A percentile compares a stretch with the other conserved stretches of the same genome.
Evolutionary conservation across 2,329 filamentous ascomycete species (phyloP).

Genomic region (Ophiocordyceps sinensis): DNA sequence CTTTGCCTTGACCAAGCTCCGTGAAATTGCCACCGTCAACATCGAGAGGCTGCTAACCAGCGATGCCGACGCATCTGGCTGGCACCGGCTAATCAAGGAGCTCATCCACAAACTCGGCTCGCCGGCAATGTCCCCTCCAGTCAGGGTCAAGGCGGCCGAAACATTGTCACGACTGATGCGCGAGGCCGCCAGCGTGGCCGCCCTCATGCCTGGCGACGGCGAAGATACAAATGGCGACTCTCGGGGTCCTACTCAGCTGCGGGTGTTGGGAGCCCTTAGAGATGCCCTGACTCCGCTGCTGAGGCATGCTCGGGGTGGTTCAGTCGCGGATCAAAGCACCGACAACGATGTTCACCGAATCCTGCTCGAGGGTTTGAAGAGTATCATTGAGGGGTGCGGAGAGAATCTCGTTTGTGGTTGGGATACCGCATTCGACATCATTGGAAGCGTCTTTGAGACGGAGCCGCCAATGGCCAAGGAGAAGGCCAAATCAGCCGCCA

Average conservation of each 20-base stretch:
- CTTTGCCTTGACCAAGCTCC: conserved; percentile 59
- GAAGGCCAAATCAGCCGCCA: conserved; percentile 12
- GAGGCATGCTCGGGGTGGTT: conserved; percentile 32
- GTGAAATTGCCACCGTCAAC: conserved; percentile 60
- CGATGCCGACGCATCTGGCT: conserved; percentile 56
- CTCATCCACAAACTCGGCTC: conserved; percentile 37
- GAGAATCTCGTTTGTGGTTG: conserved; percentile 74
- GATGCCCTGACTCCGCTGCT: conserved; percentile 43
- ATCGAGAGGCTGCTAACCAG: conserved; percentile 58
- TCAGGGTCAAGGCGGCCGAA: conserved; percentile 47
- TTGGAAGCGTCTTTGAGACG: conserved; percentile 62
- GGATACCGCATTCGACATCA: conserved; percentile 73
- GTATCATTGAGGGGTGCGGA: conserved; percentile 74
- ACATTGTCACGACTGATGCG: conserved; percentile 45
- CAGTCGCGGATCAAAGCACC: conserved; percentile 44
- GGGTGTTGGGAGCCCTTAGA: conserved; percentile 52
- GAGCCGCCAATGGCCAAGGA: conserved; percentile 19
- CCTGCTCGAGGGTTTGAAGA: conserved; percentile 65
- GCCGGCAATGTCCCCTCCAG: conserved; percentile 29
- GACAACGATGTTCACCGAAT: conserved; percentile 72
- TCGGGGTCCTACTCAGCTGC: conserved; percentile 52
- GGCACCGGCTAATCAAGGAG: conserved; percentile 49
- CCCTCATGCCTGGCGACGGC: conserved; percentile 30
- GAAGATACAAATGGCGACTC: conserved; percentile 17
- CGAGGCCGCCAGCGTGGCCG: conserved; percentile 42